Evolutionary conservation across 257 asterid genomes (phyloP), one percentile per base, ranked within the genome.

Genomic region (Fraxinus quadrangulata): DNA sequence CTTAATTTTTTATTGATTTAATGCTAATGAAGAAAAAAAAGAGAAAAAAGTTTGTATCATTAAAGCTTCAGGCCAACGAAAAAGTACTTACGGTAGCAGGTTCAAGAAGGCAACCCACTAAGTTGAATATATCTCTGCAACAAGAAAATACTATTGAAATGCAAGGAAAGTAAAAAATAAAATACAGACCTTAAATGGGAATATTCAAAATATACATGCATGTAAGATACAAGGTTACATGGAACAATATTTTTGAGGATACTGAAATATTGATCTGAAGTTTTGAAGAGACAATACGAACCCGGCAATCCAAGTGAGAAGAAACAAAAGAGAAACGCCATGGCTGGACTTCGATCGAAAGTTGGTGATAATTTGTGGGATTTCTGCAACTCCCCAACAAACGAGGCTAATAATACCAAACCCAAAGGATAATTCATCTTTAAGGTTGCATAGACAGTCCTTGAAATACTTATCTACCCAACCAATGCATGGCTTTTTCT

Each of bases 301-400:
- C 99, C 99, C 99, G 26, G 82, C 78, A 69, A 93, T 77, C 99
- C 99, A 96, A 79, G 93, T 84, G 84, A 89, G 87, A 19, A 93
- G 97, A 40, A 96, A 93, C 36, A 89, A 2, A 59, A 93, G 81
- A 59, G 99, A 96, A 78, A 96, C 81, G 14, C 99, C 97, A 76
- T 92, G 96, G 85, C 96, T 85, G 66, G 99, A 96, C 74, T 96
- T 93, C 0, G 96, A 76, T 28, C 86, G 77, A 84, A 90, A 96
- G 74, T 96, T 96, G 31, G 97, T 86, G 81, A 90, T 30, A 51
- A 96, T 96, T 82, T 96, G 98, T 8, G 99, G 99, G 89, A 96
- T 88, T 85, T 96, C 99, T 34, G 99, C 98, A 19, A 96, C 90
- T 3, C 88, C 97, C 98, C 98, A 96, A 54, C 76, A 86, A 2